These are phyloP conservation scores for Tricholoma sp. DNA, from an alignment of 768 basidiomycete species.

Conservation along the genomic window DNA sequence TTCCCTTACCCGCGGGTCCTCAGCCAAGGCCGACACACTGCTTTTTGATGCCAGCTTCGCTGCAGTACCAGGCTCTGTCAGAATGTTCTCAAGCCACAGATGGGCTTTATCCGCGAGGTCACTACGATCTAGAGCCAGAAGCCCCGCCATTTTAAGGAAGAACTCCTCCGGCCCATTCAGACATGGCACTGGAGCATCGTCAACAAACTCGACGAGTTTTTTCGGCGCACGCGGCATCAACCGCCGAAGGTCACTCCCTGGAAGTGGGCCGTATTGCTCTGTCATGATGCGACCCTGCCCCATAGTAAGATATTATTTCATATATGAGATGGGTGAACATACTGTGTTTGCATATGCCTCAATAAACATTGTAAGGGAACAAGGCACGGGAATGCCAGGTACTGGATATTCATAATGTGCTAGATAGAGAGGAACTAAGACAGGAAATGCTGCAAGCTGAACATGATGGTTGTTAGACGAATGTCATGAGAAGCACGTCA, in stretches of 20 bases:
- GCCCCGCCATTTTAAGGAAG: conserved; percentile 9
- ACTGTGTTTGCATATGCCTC: conserved; percentile 27
- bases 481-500: conserved; percentile 5
- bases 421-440: conserved; percentile 62
- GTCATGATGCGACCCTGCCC: conserved; percentile 18
- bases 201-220: conserved; percentile 4
- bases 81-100: conserved; percentile 8
- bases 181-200: conserved; percentile 1
- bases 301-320: not conserved
- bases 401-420: conserved; percentile 38
- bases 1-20: conserved; percentile 37
- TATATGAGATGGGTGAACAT: conserved; percentile 7
- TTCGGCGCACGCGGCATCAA: conserved; percentile 3
- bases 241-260: conserved; percentile 5
- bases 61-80: conserved; percentile 11
- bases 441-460: conserved; percentile 56
- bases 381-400: conserved; percentile 3
- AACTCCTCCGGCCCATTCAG: conserved; percentile 1
- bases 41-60: conserved; percentile 14
- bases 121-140: conserved; percentile 2
- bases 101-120: not conserved
- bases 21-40: conserved; percentile 23
- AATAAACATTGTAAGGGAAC: conserved; percentile 23
- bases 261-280: conserved; percentile 7
- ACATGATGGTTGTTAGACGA: not conserved